Percentiles rank a stretch among this genome's conserved stretches.
These are phyloP conservation scores for Diaporthe ampelina DNA, from an alignment of 2,329 filamentous ascomycete genomes.

Conservation along the genomic window DNA sequence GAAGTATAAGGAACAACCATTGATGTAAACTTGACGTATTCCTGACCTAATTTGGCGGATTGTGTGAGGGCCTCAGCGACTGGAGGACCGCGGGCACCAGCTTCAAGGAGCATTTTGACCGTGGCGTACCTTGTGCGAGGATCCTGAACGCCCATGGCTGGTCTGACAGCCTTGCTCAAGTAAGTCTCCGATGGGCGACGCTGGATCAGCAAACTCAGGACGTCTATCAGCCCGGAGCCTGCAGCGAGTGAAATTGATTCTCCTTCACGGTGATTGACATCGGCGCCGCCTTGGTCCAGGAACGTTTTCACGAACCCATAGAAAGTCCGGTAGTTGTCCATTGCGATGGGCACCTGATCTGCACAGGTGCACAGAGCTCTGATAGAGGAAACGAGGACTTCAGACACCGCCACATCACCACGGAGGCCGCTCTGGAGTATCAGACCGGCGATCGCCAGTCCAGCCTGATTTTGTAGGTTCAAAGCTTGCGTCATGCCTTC, in stretches of 20 bases:
- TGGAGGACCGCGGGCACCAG: not conserved
- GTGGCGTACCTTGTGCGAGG: not conserved
- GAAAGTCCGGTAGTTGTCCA: not conserved
- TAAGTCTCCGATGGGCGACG: not conserved
- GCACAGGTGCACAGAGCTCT: not conserved
- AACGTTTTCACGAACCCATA: not conserved
- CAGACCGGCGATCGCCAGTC: not conserved
- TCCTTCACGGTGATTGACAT: not conserved
- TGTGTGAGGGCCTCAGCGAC: not conserved
- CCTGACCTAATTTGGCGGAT: not conserved
- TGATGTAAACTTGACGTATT: not conserved
- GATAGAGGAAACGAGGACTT: not conserved
- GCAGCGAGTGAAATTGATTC: not conserved
- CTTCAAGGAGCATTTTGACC: not conserved
- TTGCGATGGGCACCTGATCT: too few relatives aligned
- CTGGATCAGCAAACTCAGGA: not conserved
- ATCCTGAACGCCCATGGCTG: not conserved
- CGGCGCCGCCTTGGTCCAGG: not conserved
- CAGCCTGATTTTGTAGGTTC: not conserved
- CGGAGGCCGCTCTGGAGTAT: not conserved
- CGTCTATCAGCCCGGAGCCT: not conserved
- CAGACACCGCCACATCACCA: not conserved
- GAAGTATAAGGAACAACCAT: not conserved
- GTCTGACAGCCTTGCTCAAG: not conserved
- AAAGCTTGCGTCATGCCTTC: not conserved